These are phyloP conservation scores for Passiflora organensis DNA, from an alignment of 345 rosid genomes.

Conservation along the genomic window DNA sequence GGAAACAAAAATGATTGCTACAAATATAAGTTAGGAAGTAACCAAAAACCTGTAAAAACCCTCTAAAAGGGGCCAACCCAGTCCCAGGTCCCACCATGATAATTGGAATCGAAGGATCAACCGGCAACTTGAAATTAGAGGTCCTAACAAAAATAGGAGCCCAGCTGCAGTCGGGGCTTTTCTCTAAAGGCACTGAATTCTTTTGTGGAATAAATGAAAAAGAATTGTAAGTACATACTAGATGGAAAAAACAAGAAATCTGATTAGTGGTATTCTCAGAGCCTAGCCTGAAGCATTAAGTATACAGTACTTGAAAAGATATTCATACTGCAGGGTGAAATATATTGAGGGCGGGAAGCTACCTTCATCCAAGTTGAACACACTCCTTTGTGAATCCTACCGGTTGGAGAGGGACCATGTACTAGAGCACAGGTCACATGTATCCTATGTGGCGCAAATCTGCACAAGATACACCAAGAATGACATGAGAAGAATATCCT, in stretches of 20 bases:
- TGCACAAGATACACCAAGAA: constrained; percentile 10
- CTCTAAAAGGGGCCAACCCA: constrained; percentile 31
- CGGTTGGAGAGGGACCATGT: constrained; percentile 23
- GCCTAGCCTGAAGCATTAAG: not conserved
- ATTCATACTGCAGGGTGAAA: not conserved
- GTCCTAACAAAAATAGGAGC: constrained; percentile 28
- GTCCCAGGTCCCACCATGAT: constrained; percentile 35
- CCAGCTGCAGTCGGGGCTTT: constrained; percentile 25
- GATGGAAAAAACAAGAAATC: not conserved
- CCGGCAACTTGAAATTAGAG: constrained; percentile 28
- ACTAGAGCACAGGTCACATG: constrained; percentile 33
- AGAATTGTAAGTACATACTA: not conserved
- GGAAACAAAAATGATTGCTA: constrained; percentile 1
- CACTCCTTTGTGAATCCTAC: constrained; percentile 32
- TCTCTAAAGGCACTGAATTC: constrained; percentile 27
- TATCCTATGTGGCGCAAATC: constrained; percentile 23
- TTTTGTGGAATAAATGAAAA: not conserved
- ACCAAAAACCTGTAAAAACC: constrained; percentile 22
- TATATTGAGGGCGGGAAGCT: not conserved
- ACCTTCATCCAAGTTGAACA: constrained; percentile 36
- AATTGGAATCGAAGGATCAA: constrained; percentile 25
- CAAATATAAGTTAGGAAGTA: too few species aligned
- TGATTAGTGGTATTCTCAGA: too few species aligned
- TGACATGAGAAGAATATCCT: not conserved
- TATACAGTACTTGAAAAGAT: not conserved